Conservation (phyloP, 2,329 filamentous ascomycete species). For the Endocalyx cinctus region DNA sequence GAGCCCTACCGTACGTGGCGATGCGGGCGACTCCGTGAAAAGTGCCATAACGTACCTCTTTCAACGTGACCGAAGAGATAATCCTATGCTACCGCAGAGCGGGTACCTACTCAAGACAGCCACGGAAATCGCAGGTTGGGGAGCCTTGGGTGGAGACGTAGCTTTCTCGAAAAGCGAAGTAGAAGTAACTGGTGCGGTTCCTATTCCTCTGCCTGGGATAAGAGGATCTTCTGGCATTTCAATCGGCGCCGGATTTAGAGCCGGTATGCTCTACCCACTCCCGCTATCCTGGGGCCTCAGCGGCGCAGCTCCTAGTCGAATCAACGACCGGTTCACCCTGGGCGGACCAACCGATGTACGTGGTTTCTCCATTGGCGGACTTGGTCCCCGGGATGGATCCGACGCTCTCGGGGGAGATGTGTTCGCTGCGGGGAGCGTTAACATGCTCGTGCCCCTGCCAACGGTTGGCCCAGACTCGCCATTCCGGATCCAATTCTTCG, state of each 20-base stretch:
- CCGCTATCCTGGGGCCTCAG: slow-evolving; percentile 53
- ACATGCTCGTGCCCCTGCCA: slow-evolving; percentile 80
- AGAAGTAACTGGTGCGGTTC: slow-evolving; percentile 71
- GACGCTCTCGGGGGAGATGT: slow-evolving; percentile 90
- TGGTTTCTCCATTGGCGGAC: slow-evolving; percentile 83
- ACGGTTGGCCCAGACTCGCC: slow-evolving; percentile 77
- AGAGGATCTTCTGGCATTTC: slow-evolving; percentile 70
- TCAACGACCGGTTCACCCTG: slow-evolving; percentile 94
- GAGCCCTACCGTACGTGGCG: slow-evolving; percentile 73
- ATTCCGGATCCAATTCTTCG: slow-evolving; percentile 81
- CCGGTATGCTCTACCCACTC: slow-evolving; percentile 80
- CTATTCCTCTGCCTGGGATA: slow-evolving; percentile 67
- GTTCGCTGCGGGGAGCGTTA: slow-evolving; percentile 84
- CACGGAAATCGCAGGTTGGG: slow-evolving; percentile 82
- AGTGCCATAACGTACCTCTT: slow-evolving; percentile 80
- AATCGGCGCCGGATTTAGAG: slow-evolving; percentile 74
- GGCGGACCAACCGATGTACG: slow-evolving; percentile 93
- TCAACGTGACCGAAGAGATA: slow-evolving; percentile 74
- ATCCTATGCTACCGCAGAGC: slow-evolving; percentile 74
- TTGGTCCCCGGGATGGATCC: slow-evolving; percentile 80
- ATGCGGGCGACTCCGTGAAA: slow-evolving; percentile 89
- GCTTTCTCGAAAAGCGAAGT: slow-evolving; percentile 92
- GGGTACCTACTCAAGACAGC: slow-evolving; percentile 77
- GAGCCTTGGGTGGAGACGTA: slow-evolving; percentile 80
- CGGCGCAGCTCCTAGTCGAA: slow-evolving; percentile 62